Conservation (phyloP, 2,329 filamentous ascomycete genomes). For the Paraconiothyrium sp. region DNA sequence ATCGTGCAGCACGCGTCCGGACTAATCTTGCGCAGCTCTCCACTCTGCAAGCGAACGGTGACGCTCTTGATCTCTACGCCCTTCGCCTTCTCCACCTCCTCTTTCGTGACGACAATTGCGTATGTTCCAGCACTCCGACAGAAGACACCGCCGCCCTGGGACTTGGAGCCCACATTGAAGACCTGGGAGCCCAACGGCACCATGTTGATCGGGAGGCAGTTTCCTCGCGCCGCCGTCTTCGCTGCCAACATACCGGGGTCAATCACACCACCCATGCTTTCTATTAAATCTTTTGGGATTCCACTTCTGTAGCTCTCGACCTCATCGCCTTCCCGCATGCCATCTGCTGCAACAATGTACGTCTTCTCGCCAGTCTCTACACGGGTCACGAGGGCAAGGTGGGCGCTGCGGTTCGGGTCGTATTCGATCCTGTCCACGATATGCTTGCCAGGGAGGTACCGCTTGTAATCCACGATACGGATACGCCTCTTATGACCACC, state of each 20-base stretch:
- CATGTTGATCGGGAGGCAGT: slow-evolving; percentile 95
- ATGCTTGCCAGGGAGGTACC: slow-evolving; percentile 81
- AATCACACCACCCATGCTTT: slow-evolving; percentile 89
- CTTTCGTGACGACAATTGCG: slow-evolving; percentile 87
- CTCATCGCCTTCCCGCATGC: slow-evolving; percentile 88
- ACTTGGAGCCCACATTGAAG: slow-evolving; percentile 83
- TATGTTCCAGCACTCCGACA: slow-evolving; percentile 95
- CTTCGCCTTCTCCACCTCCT: slow-evolving; percentile 69
- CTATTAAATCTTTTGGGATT: slow-evolving; percentile 85
- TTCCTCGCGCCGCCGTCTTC: slow-evolving; percentile 92
- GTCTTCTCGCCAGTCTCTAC: slow-evolving; percentile 78
- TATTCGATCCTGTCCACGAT: slow-evolving; percentile 94
- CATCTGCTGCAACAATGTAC: slow-evolving; percentile 96
- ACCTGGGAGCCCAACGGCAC: slow-evolving; percentile 93
- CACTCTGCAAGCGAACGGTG: slow-evolving; percentile 87
- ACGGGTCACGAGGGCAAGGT: slow-evolving; percentile 87
- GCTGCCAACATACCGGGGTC: slow-evolving; percentile 96
- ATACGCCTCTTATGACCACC: slow-evolving; percentile 93
- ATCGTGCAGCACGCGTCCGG: slow-evolving; percentile 95
- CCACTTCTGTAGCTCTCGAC: slow-evolving; percentile 92
- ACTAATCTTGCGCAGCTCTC: slow-evolving; percentile 88
- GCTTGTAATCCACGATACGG: slow-evolving; percentile 87
- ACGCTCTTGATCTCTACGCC: slow-evolving; percentile 79
- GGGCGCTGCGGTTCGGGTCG: slow-evolving; percentile 90
- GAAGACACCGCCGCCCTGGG: slow-evolving; percentile 81